Percentiles rank a stretch among this genome's conserved stretches.
Conservation (phyloP, 2,329 filamentous ascomycete genomes). For the Alternaria tenuissima region DNA sequence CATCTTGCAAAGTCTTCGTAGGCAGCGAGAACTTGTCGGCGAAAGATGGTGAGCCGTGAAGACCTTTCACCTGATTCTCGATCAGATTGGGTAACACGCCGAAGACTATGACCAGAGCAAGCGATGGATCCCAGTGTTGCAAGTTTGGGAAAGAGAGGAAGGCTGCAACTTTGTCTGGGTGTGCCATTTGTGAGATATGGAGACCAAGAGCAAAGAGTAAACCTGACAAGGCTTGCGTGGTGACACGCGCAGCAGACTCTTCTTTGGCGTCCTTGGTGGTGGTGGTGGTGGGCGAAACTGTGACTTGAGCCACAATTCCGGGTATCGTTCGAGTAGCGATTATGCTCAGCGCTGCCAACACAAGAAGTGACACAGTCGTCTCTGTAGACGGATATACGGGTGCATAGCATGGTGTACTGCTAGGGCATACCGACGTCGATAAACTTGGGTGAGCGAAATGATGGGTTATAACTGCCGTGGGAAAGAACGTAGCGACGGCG, state of each 20-base stretch:
- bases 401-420: constrained; percentile 56
- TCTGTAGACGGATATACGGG: constrained; percentile 52
- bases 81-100: constrained; percentile 58
- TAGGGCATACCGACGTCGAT: constrained; percentile 49
- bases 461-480: constrained; percentile 43
- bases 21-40: constrained; percentile 55
- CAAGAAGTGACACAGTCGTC: constrained; percentile 44
- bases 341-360: constrained; percentile 44
- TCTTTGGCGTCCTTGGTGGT: constrained; percentile 14
- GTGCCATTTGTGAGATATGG: constrained; percentile 61
- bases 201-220: constrained; percentile 62
- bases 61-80: constrained; percentile 34
- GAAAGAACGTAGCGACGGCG: constrained; percentile 52
- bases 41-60: constrained; percentile 52
- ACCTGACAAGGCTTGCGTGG: constrained; percentile 57
- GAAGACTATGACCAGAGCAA: constrained; percentile 59
- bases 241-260: constrained; percentile 36
- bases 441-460: constrained; percentile 54
- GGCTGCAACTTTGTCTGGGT: constrained; percentile 59
- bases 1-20: constrained; percentile 56
- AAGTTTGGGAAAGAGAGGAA: constrained; percentile 58
- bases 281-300: background rate
- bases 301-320: constrained; percentile 24
- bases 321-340: constrained; percentile 35
- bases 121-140: constrained; percentile 59